Evolutionary conservation across 2,329 filamentous ascomycete species (phyloP).

Genomic region (Aspergillus neotritici): DNA sequence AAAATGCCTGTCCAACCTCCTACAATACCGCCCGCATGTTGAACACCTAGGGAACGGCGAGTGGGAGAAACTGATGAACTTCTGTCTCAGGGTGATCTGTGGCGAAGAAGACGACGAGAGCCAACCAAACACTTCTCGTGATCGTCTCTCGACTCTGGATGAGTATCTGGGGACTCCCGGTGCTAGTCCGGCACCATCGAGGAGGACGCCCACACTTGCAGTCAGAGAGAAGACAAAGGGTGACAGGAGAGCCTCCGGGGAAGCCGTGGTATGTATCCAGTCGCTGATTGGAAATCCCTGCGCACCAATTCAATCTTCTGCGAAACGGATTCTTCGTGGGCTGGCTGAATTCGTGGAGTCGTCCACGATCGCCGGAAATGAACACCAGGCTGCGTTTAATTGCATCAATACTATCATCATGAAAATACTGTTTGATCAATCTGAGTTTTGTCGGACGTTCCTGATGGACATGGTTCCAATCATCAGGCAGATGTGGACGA

Average conservation of each 20-base stretch:
- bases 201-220: slow-evolving; percentile 22
- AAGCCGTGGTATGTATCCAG: slow-evolving; percentile 61
- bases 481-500: slow-evolving; percentile 70
- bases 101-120: slow-evolving; percentile 21
- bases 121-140: slow-evolving; percentile 26
- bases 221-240: slow-evolving; percentile 21
- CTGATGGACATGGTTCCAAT: slow-evolving; percentile 62
- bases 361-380: slow-evolving; percentile 54
- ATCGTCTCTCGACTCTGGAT: slow-evolving; percentile 23
- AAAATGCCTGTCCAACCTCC: slow-evolving; percentile 64
- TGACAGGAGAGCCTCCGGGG: slow-evolving; percentile 41
- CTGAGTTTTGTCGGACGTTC: slow-evolving; percentile 55
- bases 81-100: slow-evolving; percentile 61
- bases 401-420: slow-evolving; percentile 67
- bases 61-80: slow-evolving; percentile 65
- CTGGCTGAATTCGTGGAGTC: slow-evolving; percentile 59
- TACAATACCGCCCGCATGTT: slow-evolving; percentile 68
- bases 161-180: slow-evolving; percentile 20
- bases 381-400: slow-evolving; percentile 68
- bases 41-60: slow-evolving; percentile 67
- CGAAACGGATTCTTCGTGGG: slow-evolving; percentile 51
- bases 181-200: slow-evolving; percentile 27
- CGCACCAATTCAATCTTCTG: slow-evolving; percentile 57
- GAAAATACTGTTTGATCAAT: slow-evolving; percentile 62
- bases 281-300: slow-evolving; percentile 60